Evolutionary conservation across 352 stramenopile genomes (phyloP).

Genomic region (Globisporangium uncinulatum): DNA sequence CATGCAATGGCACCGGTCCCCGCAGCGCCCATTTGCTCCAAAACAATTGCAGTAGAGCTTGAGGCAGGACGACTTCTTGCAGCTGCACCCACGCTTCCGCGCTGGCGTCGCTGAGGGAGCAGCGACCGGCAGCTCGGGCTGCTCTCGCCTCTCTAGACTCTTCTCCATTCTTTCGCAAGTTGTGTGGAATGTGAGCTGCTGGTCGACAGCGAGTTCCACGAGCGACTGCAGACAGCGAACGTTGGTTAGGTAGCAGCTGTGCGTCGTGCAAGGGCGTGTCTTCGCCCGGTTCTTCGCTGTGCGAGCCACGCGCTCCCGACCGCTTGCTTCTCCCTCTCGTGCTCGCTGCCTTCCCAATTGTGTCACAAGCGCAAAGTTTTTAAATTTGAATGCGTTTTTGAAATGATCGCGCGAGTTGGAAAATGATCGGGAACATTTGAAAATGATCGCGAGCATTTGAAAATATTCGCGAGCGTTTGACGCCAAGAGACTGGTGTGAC

Average conservation of each 20-base stretch:
- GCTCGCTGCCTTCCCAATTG: background rate
- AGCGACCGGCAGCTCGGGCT: too few species aligned
- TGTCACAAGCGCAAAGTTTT: background rate
- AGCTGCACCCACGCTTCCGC: conserved; percentile 85
- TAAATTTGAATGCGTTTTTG: conserved; percentile 5
- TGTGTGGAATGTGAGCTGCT: too few species aligned
- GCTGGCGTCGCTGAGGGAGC: background rate
- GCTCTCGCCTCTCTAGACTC: background rate
- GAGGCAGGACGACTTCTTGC: conserved; percentile 95
- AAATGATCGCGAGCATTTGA: background rate
- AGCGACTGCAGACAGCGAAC: too few species aligned
- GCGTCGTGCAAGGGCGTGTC: background rate
- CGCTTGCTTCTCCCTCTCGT: background rate
- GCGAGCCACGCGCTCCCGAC: background rate
- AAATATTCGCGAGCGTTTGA: too few species aligned
- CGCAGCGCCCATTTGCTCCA: conserved; percentile 39
- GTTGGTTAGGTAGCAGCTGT: too few species aligned
- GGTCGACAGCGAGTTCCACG: too few species aligned
- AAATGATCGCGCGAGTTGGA: background rate
- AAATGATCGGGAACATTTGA: background rate
- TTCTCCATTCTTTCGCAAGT: too few species aligned
- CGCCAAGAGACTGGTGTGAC: too few species aligned
- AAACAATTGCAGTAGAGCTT: conserved; percentile 92
- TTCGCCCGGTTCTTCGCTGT: background rate
- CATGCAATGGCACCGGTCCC: conserved; percentile 65